Evolutionary conservation across 2,329 filamentous ascomycete genomes (phyloP), one percentile per base, ranked within the genome.

Genomic region (Ascochyta viciae-villosae): DNA sequence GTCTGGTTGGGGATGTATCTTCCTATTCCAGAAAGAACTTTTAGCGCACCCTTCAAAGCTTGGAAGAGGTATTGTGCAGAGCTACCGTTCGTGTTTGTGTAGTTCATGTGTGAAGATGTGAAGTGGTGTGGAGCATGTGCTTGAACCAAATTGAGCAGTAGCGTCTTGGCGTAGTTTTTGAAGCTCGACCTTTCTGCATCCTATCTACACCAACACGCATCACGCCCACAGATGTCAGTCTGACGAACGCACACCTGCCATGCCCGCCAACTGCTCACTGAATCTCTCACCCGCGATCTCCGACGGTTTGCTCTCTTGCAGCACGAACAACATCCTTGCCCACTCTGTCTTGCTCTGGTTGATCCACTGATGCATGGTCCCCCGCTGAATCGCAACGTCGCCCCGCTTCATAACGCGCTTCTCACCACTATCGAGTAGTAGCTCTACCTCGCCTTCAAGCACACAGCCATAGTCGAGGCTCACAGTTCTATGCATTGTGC

Each of bases 401-500:
- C 74, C 74, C n/a, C 71, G 59, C 59, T 71, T 74, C 69, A 76
- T 72, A 26, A 60, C 44, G 16, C 71, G 63, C 63, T 68, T 70
- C 63, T 77, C 75, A 23, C 73, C 75, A 56, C 69, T 74, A 42
- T 77, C 75, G n/a, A 77, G 65, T 37, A 76, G 53, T 22, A 72
- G 59, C 47, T 77, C 73, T 15, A 77, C 60, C 60, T 77, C 72
- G 29, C 75, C 74, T 54, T 77, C 74, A 23, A 77, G 62, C 10
- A 77, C 74, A 39, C 71, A 70, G 2, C 76, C 76, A 47, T 77
- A 77, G 58, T 77, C 76, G 26, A 77, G 58, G 57, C 66, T 72
- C 50, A 77, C 74, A 19, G 76, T 77, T 3, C 76, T 68, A 58
- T 77, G 76, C 76, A 77, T 77, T n/a, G 70, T 67, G 52, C 71